Conservation (phyloP, 352 stramenopile species). For the Elongisporangium anandrum region DNA sequence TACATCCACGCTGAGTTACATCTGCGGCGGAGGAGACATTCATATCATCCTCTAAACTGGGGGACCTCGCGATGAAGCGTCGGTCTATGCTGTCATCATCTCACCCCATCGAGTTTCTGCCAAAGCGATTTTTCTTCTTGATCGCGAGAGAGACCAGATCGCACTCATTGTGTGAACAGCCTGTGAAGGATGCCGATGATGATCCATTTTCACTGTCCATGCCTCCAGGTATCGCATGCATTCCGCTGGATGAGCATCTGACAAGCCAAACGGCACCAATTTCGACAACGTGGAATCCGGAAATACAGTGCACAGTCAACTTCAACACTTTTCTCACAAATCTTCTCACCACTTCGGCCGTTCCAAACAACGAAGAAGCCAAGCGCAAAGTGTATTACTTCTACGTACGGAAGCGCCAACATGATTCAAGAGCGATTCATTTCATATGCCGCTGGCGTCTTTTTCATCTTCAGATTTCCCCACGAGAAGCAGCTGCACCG, state of each 20-base stretch:
- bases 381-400: slow-evolving; percentile 36
- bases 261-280: background rate
- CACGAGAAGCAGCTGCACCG: slow-evolving; percentile 37
- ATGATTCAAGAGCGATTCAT: slow-evolving; percentile 37
- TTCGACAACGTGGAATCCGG: slow-evolving; percentile 11
- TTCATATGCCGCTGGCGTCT: slow-evolving; percentile 64
- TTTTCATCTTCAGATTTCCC: slow-evolving; percentile 38
- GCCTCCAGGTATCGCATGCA: slow-evolving; percentile 32
- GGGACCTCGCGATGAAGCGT: slow-evolving; percentile 38
- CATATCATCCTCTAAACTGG: background rate
- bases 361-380: background rate
- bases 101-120: slow-evolving; percentile 55
- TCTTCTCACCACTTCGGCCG: slow-evolving; percentile 10
- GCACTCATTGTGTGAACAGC: slow-evolving; percentile 7
- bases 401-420: slow-evolving; percentile 29
- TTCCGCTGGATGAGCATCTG: slow-evolving; percentile 36
- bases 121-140: slow-evolving; percentile 48
- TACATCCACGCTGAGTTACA: background rate
- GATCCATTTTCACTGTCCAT: slow-evolving; percentile 6
- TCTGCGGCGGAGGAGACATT: background rate
- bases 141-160: slow-evolving; percentile 30
- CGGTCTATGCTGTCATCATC: slow-evolving; percentile 20
- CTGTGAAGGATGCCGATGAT: background rate
- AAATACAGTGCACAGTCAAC: slow-evolving; percentile 31
- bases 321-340: slow-evolving; percentile 51